Evolutionary conservation across 129 eudicot genomes (phyloP), one percentile per base, ranked within the genome.

Genomic region (Artemisia argyi): DNA sequence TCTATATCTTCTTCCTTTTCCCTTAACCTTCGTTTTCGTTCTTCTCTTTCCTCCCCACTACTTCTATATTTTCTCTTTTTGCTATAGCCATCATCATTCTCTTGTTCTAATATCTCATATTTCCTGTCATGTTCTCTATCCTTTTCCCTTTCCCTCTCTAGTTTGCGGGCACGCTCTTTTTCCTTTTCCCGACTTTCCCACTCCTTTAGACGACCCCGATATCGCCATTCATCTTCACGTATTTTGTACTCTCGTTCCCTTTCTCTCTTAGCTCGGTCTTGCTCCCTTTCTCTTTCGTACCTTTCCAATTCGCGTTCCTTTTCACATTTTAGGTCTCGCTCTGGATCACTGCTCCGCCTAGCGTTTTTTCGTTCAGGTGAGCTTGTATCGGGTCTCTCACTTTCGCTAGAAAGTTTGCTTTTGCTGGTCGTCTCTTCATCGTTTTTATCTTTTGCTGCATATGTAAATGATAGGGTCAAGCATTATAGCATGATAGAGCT

Each of bases 221-320:
- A 95, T 61, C 88, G 66, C 4, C 97, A 85, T 68, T 95, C 99
- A 52, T 87, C 96, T 78, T 90, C 97, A 35, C 92, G 89, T 22
- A 76, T 83, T 84, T 85, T 89, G 73, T 88, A 79, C 73, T 90
- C 96, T 66, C 99, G 84, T 35, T 90, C 97, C 87, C 87, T 91
- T 82, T 90, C 99, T 79, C 97, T 73, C 82, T 86, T 95, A 49
- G 94, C 94, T 58, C 96, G 85, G 42, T 94, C 99, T 65, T 91
- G 99, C 78, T 90, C 99, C 65, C 97, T 76, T 35, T 95, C 99
- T 83, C 99, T 86, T 76, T 90, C 97, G 14, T 86, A 81, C 78
- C 96, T 83, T 74, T 95, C 99, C 65, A 95, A 85, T 68, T 95
- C 99, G 76, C 91, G 78, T 87, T 94, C 98, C 69, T 86, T 94